A percentile compares a stretch with the other conserved stretches of the same genome.
These are phyloP conservation scores for Sarocladium oryzae DNA, from an alignment of 2,329 filamentous ascomycete species.

Conservation along the genomic window DNA sequence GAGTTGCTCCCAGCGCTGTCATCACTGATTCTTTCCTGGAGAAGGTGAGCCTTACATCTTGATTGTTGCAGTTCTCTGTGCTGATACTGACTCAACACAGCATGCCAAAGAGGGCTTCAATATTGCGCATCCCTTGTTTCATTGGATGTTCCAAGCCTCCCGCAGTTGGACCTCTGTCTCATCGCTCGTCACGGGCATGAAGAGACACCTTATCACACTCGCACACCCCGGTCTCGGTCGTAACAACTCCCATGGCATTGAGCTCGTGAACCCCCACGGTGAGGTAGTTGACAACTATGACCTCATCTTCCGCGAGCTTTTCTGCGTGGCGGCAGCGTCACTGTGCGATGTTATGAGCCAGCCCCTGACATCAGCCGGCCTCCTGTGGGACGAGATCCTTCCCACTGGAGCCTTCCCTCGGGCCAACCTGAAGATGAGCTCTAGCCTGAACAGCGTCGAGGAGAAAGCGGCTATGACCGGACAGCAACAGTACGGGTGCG, in stretches of 20 bases:
- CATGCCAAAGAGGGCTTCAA: conserved; percentile 65
- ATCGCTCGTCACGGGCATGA: conserved; percentile 66
- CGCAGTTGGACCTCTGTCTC: conserved; percentile 67
- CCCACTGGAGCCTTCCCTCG: conserved; percentile 46
- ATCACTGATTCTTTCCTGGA: conserved; percentile 74
- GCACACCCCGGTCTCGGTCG: conserved; percentile 34
- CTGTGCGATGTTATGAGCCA: conserved; percentile 62
- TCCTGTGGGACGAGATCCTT: conserved; percentile 70
- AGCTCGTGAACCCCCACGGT: conserved; percentile 45
- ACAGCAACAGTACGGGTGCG: conserved; percentile 50
- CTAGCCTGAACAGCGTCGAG: conserved; percentile 25
- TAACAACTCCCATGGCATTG: conserved; percentile 24
- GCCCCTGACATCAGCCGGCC: conserved; percentile 56
- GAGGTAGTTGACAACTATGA: conserved; percentile 64
- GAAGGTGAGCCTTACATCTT: conserved; percentile 35
- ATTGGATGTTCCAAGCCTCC: conserved; percentile 81
- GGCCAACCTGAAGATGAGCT: conserved; percentile 15
- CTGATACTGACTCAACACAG: conserved; percentile 16
- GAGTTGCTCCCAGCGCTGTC: conserved; percentile 63
- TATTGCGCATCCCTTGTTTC: conserved; percentile 70
- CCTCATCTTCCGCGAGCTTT: conserved; percentile 72
- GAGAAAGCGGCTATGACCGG: conserved; percentile 30
- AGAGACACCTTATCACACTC: conserved; percentile 55
- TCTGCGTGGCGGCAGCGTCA: conserved; percentile 71
- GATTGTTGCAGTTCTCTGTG: neutral